Conservation (phyloP, 2,329 filamentous ascomycete genomes). For the Trichoderma sp. region DNA sequence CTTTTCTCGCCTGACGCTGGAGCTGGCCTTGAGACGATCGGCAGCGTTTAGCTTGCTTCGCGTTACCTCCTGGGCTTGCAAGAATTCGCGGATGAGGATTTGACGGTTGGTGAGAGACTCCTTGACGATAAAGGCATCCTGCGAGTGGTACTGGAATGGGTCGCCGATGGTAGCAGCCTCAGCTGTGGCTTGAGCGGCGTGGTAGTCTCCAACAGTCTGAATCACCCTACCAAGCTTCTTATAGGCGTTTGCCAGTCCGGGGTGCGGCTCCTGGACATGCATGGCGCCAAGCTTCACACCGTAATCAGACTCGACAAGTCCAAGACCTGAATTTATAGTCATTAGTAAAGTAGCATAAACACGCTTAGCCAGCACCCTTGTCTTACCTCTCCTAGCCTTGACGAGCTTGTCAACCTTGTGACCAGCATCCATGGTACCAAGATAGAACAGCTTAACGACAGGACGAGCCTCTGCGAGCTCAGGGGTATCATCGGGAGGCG, state of each 20-base stretch:
- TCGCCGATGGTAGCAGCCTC: conserved; percentile 95
- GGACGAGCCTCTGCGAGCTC: conserved; percentile 89
- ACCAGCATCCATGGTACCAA: conserved; percentile 93
- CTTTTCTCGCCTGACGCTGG: conserved; percentile 88
- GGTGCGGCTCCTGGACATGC: conserved; percentile 86
- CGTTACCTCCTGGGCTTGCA: conserved; percentile 85
- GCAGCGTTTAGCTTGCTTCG: conserved; percentile 81
- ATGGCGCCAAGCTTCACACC: conserved; percentile 87
- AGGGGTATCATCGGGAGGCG: conserved; percentile 93
- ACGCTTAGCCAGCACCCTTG: conserved; percentile 2
- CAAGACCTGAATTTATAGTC: conserved; percentile 64
- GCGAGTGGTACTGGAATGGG: conserved; percentile 90
- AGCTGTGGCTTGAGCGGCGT: conserved; percentile 93
- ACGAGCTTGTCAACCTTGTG: conserved; percentile 96
- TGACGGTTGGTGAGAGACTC: conserved; percentile 97
- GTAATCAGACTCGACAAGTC: conserved; percentile 88
- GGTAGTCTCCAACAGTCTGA: conserved; percentile 91
- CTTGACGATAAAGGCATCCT: conserved; percentile 96
- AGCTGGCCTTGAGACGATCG: conserved; percentile 83
- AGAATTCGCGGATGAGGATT: conserved; percentile 88
- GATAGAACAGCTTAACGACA: conserved; percentile 91
- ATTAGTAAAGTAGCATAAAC: conserved; percentile 17
- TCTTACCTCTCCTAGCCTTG: conserved; percentile 80
- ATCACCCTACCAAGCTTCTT: conserved; percentile 93
- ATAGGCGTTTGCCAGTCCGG: conserved; percentile 85